Base-by-base conservation (phyloP, 495 filamentous ascomycete species). In the Tuber microsphaerosporum region DNA sequence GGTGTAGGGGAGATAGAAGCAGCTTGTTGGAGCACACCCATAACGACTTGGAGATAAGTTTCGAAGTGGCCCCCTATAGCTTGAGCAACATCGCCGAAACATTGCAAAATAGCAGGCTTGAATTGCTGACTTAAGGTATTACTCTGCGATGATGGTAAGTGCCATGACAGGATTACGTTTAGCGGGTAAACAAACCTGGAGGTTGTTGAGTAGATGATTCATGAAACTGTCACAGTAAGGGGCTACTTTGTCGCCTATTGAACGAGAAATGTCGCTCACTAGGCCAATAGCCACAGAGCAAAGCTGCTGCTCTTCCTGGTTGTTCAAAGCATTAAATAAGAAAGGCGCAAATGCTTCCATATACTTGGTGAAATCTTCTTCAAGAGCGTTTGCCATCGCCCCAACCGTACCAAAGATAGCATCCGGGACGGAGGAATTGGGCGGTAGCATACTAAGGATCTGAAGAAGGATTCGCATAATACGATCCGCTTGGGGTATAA, bases 201-300 rank as follows among this genome's bases (percentile, higher is more conserved):
- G 88, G 82, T 94, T 97, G 84, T 91, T 92, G 76, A 98, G 88
- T 51, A 99, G 87, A 81, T 93, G 91, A 85, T 98, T 99, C 95
- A 99, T 99, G 83, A 98, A 97, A 75, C 88, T 87, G 81, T 99
- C 96, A 85, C 95, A 99, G 86, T 90, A 98, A 71, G 94, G 95
- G 85, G 94, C 92, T 79, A 94, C 91, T 83, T 91, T 90, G 82
- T 92, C 91, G 81, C 93, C 93, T 84, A 98, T 86, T 16, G 94
- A 94, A 76, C 95, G 92, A 42, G 93, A 92, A 81, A 99, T 93
- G 82, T 99, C 95, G 83, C 94, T 97, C 76, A 97, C 94, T 69
- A 98, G 87, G 74, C 95, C 95, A 84, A 98, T 97, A 73, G 95
- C 94, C 92, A 99, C 97, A 51, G 94, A 89, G 87, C 96, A 99